Base-by-base conservation (phyloP, 2,329 filamentous ascomycete genomes). In the Neopestalotiopsis sp. region DNA sequence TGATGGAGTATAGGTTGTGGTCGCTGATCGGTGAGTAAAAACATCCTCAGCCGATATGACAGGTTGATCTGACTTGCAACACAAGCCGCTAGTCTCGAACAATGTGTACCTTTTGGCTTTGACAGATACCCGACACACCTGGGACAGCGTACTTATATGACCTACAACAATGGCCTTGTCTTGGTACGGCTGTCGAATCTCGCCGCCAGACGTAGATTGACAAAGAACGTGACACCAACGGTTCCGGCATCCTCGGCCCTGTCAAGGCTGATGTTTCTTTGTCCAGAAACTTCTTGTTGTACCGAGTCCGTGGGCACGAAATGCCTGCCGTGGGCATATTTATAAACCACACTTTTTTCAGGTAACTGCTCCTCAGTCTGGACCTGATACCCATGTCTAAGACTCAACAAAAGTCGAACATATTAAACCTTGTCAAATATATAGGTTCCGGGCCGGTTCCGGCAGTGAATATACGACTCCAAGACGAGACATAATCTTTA, bases 281-380 rank as follows among this genome's bases (percentile, higher is more conserved):
- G 63, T 57, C 24, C 5, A 57, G 42, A 66, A 32, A 12, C 10
- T 56, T 66, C 63, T 66, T 66, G 63, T 66, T 57, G 13, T 32
- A 32, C 17, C 40, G 32, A 49, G 63, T 57, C 63, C 30, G 32
- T 57, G 49, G 20, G 28, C 61, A 42, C 34, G 32, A 9, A 6
- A 7, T 14, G 13, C 28, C 14, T 13, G 20, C 61, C 61, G n/a
- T 14, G 34, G 61, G 32, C 34, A 42, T 63, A 63, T 38, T 38
- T 58, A 32, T 34, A 59, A 13, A 12, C 17, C 20, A 10, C 24
- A 24, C 49, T 59, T 24, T 34, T 30, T 14, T 59, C 14, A 34
- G 30, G 24, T 34, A 17, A 38, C 57, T 28, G 24, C 24, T 9
- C 30, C 24, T 59, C 24, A 24, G 57, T 4, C 30, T 14, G 30